Conservation (phyloP, 106 monocot genomes). For the Agapanthus africanus region DNA sequence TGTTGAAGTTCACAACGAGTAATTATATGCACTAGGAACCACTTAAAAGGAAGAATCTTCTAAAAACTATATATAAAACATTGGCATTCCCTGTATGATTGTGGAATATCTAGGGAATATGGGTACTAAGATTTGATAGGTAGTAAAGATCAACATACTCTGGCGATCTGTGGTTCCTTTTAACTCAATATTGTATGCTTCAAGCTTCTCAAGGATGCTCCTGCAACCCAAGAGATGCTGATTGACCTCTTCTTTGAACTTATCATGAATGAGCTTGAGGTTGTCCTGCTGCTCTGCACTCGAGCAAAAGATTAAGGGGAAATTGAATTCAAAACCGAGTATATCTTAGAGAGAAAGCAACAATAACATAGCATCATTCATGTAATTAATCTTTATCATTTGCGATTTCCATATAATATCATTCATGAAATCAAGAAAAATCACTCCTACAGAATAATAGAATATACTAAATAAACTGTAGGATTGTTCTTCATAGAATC, state of each 20-base stretch:
- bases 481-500: no score
- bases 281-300: constrained; percentile 60
- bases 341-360: no score
- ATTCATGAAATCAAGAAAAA: no score
- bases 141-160: constrained; percentile 48
- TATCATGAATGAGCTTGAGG: constrained; percentile 53
- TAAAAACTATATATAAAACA: no score
- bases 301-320: no score
- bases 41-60: background rate
- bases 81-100: background rate
- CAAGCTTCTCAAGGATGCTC: constrained; percentile 52
- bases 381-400: no score
- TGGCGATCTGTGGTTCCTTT: constrained; percentile 61
- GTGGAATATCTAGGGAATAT: background rate
- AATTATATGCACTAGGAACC: background rate
- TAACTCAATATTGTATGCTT: constrained; percentile 56
- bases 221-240: constrained; percentile 55
- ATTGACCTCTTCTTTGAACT: constrained; percentile 76
- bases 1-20: background rate
- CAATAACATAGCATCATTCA: no score
- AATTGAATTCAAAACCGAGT: no score
- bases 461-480: no score
- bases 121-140: background rate
- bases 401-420: no score
- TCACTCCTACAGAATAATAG: no score